These are phyloP conservation scores for Claviceps sp. DNA, from an alignment of 2,329 filamentous ascomycete genomes.

Conservation along the genomic window DNA sequence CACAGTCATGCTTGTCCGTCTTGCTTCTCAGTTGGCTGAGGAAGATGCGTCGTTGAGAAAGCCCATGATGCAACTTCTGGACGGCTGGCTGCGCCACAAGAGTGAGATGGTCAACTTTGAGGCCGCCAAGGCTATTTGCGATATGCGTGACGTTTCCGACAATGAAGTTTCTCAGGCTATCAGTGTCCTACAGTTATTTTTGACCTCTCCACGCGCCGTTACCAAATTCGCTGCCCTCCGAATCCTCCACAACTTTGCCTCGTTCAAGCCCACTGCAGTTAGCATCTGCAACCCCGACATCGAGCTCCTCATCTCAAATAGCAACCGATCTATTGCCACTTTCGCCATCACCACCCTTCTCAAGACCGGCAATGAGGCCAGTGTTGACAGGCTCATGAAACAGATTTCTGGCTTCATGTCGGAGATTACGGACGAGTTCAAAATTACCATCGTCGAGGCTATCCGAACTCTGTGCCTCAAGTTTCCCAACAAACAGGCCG, in stretches of 20 bases:
- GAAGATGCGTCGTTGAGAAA: constrained; percentile 81
- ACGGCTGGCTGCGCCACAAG: constrained; percentile 95
- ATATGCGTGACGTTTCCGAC: constrained; percentile 86
- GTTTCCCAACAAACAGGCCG: constrained; percentile 95
- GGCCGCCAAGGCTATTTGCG: constrained; percentile 93
- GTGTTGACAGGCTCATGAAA: constrained; percentile 95
- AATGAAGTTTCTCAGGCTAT: constrained; percentile 84
- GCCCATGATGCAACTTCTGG: constrained; percentile 93
- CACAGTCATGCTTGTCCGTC: constrained; percentile 78
- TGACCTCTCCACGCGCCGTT: constrained; percentile 86
- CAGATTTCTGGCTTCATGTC: constrained; percentile 98
- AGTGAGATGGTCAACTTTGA: constrained; percentile 99
- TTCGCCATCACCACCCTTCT: constrained; percentile 96
- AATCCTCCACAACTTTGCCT: constrained; percentile 90
- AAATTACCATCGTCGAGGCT: constrained; percentile 98
- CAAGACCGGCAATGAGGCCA: constrained; percentile 96
- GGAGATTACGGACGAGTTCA: constrained; percentile 98
- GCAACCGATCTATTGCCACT: constrained; percentile 92
- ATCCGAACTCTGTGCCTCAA: constrained; percentile 94
- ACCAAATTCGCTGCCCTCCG: constrained; percentile 96
- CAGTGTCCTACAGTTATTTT: constrained; percentile 89
- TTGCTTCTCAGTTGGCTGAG: constrained; percentile 87
- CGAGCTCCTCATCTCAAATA: constrained; percentile 90
- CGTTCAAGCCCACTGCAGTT: constrained; percentile 89
- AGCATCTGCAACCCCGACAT: constrained; percentile 94